phyloP scores from a whole-genome alignment of 192 early-diverging fungal genomes.

The Coemansia sp. region DNA sequence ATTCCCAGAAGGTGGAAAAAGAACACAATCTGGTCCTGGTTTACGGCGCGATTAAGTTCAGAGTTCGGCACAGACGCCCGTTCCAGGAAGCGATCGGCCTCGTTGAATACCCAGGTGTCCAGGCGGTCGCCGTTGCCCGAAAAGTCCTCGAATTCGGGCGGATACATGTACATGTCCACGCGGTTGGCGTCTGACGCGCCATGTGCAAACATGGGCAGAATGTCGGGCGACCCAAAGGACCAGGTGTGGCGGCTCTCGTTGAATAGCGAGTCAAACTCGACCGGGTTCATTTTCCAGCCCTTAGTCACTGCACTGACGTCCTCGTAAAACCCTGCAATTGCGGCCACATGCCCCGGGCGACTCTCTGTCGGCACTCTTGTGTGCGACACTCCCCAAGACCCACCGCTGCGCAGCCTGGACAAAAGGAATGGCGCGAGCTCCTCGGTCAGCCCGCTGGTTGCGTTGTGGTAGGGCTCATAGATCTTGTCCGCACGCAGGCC shows the following conservation, averaged over 20 bases:
- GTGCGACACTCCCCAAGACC: constrained; percentile 79
- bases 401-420: constrained; percentile 56
- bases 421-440: constrained; percentile 57
- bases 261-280: constrained; percentile 95
- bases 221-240: constrained; percentile 98
- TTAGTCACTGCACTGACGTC: constrained; percentile 97
- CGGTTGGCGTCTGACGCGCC: constrained; percentile 76
- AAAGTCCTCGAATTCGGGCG: constrained; percentile 84
- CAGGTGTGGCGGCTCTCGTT: constrained; percentile 92
- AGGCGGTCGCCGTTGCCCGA: constrained; percentile 76
- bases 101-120: constrained; percentile 91
- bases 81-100: constrained; percentile 70
- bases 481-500: constrained; percentile 92
- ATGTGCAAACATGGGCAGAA: constrained; percentile 93
- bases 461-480: constrained; percentile 68
- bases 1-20: constrained; percentile 94
- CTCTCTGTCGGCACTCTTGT: constrained; percentile 96
- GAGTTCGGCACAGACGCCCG: constrained; percentile 21
- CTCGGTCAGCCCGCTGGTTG: constrained; percentile 23
- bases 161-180: constrained; percentile 91
- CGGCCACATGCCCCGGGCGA: constrained; percentile 93
- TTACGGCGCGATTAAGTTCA: constrained; percentile 56
- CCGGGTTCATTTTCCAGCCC: constrained; percentile 97
- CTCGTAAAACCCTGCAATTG: constrained; percentile 97
- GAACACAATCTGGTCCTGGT: constrained; percentile 76